phyloP scores from a whole-genome alignment of 202 grass and related monocot species.

The Cymbopogon flexuosus region DNA sequence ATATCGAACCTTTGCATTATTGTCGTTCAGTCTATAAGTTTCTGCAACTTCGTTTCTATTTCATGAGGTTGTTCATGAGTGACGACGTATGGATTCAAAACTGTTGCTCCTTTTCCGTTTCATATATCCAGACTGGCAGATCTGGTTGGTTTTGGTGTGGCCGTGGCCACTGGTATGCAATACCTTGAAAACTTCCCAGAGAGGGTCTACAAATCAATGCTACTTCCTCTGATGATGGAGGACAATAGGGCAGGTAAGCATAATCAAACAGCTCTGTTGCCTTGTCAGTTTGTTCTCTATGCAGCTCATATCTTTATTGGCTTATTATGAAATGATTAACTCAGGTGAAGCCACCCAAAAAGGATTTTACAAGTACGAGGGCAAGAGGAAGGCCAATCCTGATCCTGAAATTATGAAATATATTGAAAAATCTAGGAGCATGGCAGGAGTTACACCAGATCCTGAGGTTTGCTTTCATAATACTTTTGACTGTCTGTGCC shows the following conservation, averaged over 20 bases:
- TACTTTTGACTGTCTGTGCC: not conserved
- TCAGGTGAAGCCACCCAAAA: conserved; percentile 72
- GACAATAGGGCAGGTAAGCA: conserved; percentile 69
- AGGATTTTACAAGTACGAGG: conserved; percentile 96
- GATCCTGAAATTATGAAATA: conserved; percentile 76
- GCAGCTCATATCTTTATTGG: not conserved
- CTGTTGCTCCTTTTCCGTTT: not conserved
- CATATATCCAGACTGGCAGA: conserved; percentile 61
- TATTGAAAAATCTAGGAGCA: conserved; percentile 74
- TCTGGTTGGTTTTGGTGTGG: conserved; percentile 85
- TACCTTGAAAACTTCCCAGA: conserved; percentile 84
- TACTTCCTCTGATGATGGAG: conserved; percentile 88
- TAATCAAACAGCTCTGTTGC: not conserved
- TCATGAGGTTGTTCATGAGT: not conserved
- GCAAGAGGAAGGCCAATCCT: conserved; percentile 74
- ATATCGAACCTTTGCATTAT: not conserved
- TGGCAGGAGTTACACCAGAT: conserved; percentile 56
- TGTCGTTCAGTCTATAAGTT: not conserved
- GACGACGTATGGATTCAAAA: not conserved
- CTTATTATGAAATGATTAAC: conserved; percentile 8
- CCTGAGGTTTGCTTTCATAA: conserved; percentile 48
- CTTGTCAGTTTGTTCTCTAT: conserved; percentile 15
- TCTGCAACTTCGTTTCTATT: not conserved
- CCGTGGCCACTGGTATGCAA: conserved; percentile 73
- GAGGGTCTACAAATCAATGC: conserved; percentile 84